Conservation (phyloP, 208 protist genomes). For the Perkinsela sp. region DNA sequence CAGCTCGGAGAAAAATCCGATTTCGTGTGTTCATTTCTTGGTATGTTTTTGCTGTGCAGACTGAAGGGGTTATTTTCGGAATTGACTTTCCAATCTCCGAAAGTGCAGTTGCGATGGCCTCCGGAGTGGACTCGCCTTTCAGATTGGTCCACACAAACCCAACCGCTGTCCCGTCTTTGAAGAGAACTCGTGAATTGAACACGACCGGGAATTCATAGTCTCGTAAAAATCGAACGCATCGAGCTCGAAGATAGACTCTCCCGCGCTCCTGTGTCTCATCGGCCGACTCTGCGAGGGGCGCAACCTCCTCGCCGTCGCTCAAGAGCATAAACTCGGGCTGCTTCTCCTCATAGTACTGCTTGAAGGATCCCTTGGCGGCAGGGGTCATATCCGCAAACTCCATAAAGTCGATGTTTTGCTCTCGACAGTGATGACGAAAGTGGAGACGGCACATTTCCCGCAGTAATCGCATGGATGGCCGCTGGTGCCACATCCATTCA, state of each 20-base stretch:
- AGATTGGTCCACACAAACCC: background rate
- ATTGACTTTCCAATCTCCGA: background rate
- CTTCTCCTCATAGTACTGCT: conserved; percentile 15
- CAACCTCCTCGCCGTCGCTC: conserved; percentile 54
- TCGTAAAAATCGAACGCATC: background rate
- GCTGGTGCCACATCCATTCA: conserved; percentile 32
- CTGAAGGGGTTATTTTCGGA: no score
- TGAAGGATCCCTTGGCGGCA: conserved; percentile 16
- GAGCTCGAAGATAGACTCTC: background rate
- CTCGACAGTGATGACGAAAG: background rate
- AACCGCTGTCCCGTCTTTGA: background rate
- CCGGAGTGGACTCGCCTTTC: background rate
- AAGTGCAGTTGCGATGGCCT: background rate
- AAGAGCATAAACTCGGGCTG: conserved; percentile 58
- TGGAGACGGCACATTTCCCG: conserved; percentile 17
- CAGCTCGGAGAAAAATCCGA: background rate
- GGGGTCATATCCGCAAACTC: background rate
- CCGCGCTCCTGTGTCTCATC: background rate
- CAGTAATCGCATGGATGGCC: conserved; percentile 37
- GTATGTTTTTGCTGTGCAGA: background rate
- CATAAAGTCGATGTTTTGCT: background rate
- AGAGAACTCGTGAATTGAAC: background rate
- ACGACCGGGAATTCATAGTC: background rate
- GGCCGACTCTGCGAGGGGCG: conserved; percentile 5
- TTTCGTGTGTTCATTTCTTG: background rate